Evolutionary conservation across 192 early-diverging fungal genomes (phyloP).

Genomic region (Rhizophagus clarus): DNA sequence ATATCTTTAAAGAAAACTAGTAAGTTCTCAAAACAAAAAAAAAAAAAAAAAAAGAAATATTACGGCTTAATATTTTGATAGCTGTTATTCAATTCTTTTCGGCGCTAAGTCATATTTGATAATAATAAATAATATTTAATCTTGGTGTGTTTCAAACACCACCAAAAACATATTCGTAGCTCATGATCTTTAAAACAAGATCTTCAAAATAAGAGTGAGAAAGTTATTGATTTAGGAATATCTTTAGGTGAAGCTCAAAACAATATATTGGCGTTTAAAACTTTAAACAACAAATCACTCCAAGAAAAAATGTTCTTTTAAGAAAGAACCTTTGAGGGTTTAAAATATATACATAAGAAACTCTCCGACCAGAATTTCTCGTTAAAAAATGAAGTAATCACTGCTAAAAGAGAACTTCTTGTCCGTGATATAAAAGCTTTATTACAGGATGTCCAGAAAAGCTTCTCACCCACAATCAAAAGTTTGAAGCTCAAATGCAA

Average conservation of each 20-base stretch:
- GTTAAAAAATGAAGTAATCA: slow-evolving; percentile 89
- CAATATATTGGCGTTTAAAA: slow-evolving; percentile 87
- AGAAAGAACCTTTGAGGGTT: slow-evolving; percentile 95
- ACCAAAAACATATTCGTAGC: too few species aligned
- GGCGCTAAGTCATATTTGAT: too few species aligned
- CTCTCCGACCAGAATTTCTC: slow-evolving; percentile 95
- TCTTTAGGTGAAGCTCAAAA: slow-evolving; percentile 92
- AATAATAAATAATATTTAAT: too few species aligned
- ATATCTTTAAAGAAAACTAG: too few species aligned
- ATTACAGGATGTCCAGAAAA: slow-evolving; percentile 85
- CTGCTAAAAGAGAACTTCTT: slow-evolving; percentile 87
- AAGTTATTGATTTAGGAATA: slow-evolving; percentile 97
- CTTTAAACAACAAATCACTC: slow-evolving; percentile 80
- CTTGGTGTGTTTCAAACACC: too few species aligned
- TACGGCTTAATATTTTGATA: too few species aligned
- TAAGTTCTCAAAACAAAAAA: too few species aligned
- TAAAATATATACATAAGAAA: slow-evolving; percentile 91
- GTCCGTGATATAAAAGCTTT: slow-evolving; percentile 90
- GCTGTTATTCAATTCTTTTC: too few species aligned
- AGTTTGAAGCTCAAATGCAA: too few species aligned
- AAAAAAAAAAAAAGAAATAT: too few species aligned
- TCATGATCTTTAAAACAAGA: slow-evolving; percentile 84
- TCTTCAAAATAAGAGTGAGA: slow-evolving; percentile 95
- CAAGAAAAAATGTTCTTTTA: slow-evolving; percentile 96
- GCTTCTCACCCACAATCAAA: slow-evolving; percentile 40